Evolutionary conservation across 2,329 filamentous ascomycete genomes (phyloP).

Genomic region (Furcasterigmium sp.): DNA sequence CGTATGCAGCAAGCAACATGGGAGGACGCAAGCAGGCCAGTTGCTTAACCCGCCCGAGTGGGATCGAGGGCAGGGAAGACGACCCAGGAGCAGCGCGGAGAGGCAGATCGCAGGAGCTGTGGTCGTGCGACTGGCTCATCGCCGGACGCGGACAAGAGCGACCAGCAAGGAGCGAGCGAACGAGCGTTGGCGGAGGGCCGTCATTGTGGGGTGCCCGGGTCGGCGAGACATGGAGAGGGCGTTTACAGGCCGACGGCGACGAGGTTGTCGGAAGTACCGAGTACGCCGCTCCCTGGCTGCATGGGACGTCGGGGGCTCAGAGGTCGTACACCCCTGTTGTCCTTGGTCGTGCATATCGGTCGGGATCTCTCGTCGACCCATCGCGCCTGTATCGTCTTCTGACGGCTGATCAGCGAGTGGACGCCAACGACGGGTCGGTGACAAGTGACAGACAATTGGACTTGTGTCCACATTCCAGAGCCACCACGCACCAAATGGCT

Average conservation of each 20-base stretch:
- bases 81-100: not conserved
- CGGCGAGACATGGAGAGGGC: too few relatives aligned
- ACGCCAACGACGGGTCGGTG: too few relatives aligned
- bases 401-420: too few relatives aligned
- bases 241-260: not conserved
- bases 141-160: not conserved
- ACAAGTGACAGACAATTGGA: too few relatives aligned
- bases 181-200: not conserved
- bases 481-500: not conserved
- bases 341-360: too few relatives aligned
- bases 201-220: too few relatives aligned
- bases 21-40: constrained; percentile 2
- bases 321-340: too few relatives aligned
- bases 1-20: constrained; percentile 17
- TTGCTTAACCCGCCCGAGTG: constrained; percentile 3
- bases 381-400: too few relatives aligned
- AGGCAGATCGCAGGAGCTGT: not conserved
- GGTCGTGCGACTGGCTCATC: not conserved
- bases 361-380: too few relatives aligned
- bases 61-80: constrained; percentile 5
- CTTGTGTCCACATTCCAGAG: not conserved
- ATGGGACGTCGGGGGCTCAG: too few relatives aligned
- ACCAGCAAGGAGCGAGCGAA: not conserved
- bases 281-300: not conserved
- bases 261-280: not conserved